These are phyloP conservation scores for Xylariaceae sp. DNA, from an alignment of 2,329 filamentous ascomycete genomes.

Conservation along the genomic window DNA sequence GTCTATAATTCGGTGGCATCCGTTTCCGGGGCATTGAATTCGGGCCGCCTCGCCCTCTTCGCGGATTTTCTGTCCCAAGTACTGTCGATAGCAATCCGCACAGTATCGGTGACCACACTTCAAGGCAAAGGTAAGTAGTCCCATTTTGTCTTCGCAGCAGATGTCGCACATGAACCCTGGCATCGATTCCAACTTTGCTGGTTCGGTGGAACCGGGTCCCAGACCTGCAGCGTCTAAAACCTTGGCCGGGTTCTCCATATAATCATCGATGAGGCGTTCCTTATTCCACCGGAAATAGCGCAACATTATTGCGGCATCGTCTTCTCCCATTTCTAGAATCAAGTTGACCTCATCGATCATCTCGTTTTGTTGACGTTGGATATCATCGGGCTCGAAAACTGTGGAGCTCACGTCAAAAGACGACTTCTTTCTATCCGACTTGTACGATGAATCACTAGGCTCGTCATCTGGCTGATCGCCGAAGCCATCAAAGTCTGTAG, in stretches of 20 bases:
- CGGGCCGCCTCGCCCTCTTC: slow-evolving; percentile 92
- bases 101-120: slow-evolving; percentile 94
- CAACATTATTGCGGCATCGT: slow-evolving; percentile 84
- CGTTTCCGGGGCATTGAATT: slow-evolving; percentile 86
- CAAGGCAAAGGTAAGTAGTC: slow-evolving; percentile 81
- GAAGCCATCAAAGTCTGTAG: slow-evolving; percentile 53
- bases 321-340: slow-evolving; percentile 82
- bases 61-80: slow-evolving; percentile 85
- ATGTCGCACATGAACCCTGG: slow-evolving; percentile 87
- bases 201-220: slow-evolving; percentile 54
- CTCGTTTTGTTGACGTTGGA: slow-evolving; percentile 76
- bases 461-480: slow-evolving; percentile 52
- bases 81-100: slow-evolving; percentile 85
- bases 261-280: slow-evolving; percentile 87
- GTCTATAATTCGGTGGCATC: slow-evolving; percentile 86
- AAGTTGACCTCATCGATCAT: slow-evolving; percentile 87
- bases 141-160: slow-evolving; percentile 82
- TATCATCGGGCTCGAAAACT: slow-evolving; percentile 73
- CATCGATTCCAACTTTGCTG: slow-evolving; percentile 64
- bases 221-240: slow-evolving; percentile 81
- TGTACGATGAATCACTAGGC: slow-evolving; percentile 48
- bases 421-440: slow-evolving; percentile 65
- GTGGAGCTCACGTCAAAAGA: slow-evolving; percentile 83
- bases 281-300: slow-evolving; percentile 94
- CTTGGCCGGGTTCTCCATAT: slow-evolving; percentile 82